phyloP scores from a whole-genome alignment of 345 rosid species.

The Turnera subulata region DNA sequence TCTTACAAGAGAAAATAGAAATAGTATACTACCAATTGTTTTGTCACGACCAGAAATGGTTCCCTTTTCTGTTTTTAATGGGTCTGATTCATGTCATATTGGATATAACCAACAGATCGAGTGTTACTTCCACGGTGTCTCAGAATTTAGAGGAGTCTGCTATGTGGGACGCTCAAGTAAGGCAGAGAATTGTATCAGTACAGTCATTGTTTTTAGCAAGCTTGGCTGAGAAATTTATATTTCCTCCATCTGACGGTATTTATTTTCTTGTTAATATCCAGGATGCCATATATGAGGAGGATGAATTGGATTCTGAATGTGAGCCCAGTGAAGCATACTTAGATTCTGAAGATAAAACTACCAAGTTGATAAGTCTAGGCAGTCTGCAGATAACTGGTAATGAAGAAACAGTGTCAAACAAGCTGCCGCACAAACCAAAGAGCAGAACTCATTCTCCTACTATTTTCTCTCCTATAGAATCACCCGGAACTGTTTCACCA shows the following conservation, averaged over 20 bases:
- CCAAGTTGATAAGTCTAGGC: constrained; percentile 12
- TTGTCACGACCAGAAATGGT: not conserved
- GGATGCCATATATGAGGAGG: constrained; percentile 32
- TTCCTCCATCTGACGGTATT: not conserved
- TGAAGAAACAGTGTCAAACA: constrained; percentile 13
- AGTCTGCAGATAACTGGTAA: constrained; percentile 9
- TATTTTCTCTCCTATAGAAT: constrained; percentile 30
- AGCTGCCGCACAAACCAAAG: constrained; percentile 18
- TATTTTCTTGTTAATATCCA: constrained; percentile 14
- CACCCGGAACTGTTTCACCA: constrained; percentile 32
- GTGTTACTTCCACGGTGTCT: constrained; percentile 17
- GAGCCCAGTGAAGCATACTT: constrained; percentile 28
- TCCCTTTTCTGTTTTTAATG: not conserved
- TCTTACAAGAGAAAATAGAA: too few species aligned
- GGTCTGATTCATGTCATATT: constrained; percentile 2
- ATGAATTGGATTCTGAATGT: constrained; percentile 25
- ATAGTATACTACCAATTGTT: not conserved
- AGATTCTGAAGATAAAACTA: constrained; percentile 24
- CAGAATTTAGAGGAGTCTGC: constrained; percentile 31
- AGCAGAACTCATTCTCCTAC: constrained; percentile 21
- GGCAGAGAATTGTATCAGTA: constrained; percentile 3
- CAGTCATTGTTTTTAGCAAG: not conserved
- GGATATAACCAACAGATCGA: constrained; percentile 31
- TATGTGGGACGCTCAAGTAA: constrained; percentile 36
- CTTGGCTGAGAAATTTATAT: not conserved